Evolutionary conservation across 108 stramenopile genomes (phyloP), one percentile per base, ranked within the genome.

Genomic region (Cyclotella cryptica): DNA sequence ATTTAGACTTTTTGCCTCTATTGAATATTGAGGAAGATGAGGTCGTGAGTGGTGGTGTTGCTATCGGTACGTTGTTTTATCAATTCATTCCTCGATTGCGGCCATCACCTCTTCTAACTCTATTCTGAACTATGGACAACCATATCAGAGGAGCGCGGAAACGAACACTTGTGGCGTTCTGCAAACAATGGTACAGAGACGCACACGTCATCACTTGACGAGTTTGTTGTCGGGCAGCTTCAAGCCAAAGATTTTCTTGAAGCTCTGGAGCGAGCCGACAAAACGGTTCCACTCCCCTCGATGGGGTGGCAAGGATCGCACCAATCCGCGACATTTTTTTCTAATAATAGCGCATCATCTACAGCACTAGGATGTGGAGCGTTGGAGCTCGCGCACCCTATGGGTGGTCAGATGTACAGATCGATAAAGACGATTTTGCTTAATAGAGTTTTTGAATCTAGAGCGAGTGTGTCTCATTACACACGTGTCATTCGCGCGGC

Each of bases 141-240:
- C 57, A 21, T 49, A 51, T 29, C 72, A 84, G 93, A 95, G 69
- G 94, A 95, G 60, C 78, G 88, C n/a, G 90, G 90, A 46, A 96
- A 92, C 51, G 92, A 92, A 54, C 90, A 93, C 43, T 82, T 96
- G 14, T 93, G 90, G 91, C 88, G 95, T 60, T 89, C 91, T 22
- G 83, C 87, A n/a, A 84, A 77, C 39, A 96, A 96, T 79, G 95
- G 95, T 17, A 91, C 95, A 12, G 95, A 96, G 80, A 92, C 91
- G 0, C 95, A 93, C 74, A 93, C 95, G 22, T 86, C 89, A 8
- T 74, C 91, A 7, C 84, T 90, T 47, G 95, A 96, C 62, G 95
- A 96, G 70, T 92, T 89, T 70, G 71, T 85, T 19, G 49, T 96
- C 14, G 85, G 92, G n/a, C 95, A 96, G 67, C 73, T 96, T 10